Evolutionary conservation across 2,329 filamentous ascomycete genomes (phyloP), one percentile per base, ranked within the genome.

Genomic region (Bipolaris zeicola): DNA sequence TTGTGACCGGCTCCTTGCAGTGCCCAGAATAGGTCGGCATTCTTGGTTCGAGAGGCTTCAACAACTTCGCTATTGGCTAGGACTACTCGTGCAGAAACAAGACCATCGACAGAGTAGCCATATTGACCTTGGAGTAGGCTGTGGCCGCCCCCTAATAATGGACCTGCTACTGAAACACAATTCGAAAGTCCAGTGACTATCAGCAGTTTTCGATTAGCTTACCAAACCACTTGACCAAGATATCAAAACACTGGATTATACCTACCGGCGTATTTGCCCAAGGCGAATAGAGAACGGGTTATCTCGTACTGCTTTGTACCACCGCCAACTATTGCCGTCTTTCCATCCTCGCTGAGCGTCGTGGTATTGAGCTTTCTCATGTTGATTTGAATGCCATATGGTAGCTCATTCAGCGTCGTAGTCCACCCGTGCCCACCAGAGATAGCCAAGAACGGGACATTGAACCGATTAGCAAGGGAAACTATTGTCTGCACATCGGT

Each of bases 81-180:
- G 2, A 77, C 60, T 5, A 67, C 47, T 34, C 58, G 55, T 5
- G 63, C 63, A 8, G 65, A 65, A 2, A 68, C 41, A 8, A 72
- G 53, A n/a, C 61, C 57, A 39, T 70, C 68, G 28, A 83, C 78
- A n/a, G 55, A 41, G 0, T 55, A 61, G 24, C 68, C 68, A 45
- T 83, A 71, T 26, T 76, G 70, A 1, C 80, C 79, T 34, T 79
- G 80, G 16, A 87, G 72, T 66, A 81, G 78, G 3, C 85, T 83
- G 61, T 83, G 83, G 1, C 85, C 85, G 26, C 84, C 85, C 0
- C 83, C 83, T 1, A 87, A 74, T 0, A 82, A 80, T 5, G 87
- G 75, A 0, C 83, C 85, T 1, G 83, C 83, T 5, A 87, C 80
- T 3, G 85, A 85, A 1, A 64, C 62, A 34, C 66, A 71, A 52